These are phyloP conservation scores for Astragalus membranaceus DNA, from an alignment of 306 rosid species.

Conservation along the genomic window DNA sequence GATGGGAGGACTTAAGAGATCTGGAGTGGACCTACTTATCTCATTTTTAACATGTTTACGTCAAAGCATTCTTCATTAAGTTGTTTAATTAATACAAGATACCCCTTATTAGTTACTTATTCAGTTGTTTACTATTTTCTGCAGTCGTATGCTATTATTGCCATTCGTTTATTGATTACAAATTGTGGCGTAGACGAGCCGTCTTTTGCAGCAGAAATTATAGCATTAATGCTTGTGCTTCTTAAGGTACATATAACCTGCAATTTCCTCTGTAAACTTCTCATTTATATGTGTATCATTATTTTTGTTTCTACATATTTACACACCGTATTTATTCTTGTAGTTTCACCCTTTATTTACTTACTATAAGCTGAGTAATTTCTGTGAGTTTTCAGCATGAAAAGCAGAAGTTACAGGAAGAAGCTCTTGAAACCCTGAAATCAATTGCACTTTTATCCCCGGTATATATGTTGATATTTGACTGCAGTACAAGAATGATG, in stretches of 20 bases:
- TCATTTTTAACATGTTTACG: too few species aligned
- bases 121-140: not conserved
- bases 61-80: too few species aligned
- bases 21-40: too few species aligned
- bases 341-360: not conserved
- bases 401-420: not conserved
- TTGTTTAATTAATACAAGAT: too few species aligned
- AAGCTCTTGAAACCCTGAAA: constrained; percentile 12
- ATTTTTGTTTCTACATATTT: not conserved
- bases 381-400: constrained; percentile 19
- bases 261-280: not conserved
- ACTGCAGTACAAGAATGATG: not conserved
- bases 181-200: not conserved
- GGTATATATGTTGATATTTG: constrained; percentile 7
- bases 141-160: constrained; percentile 1
- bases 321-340: not conserved
- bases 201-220: not conserved
- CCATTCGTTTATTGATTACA: not conserved
- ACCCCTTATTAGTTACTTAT: too few species aligned
- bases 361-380: not conserved
- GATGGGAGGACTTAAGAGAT: too few species aligned
- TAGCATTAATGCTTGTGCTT: not conserved
- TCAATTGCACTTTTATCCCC: not conserved
- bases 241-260: constrained; percentile 14
- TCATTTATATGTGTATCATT: not conserved